Evolutionary conservation across 2,329 filamentous ascomycete genomes (phyloP), one percentile per base, ranked within the genome.

Genomic region (Xylaria sp.): DNA sequence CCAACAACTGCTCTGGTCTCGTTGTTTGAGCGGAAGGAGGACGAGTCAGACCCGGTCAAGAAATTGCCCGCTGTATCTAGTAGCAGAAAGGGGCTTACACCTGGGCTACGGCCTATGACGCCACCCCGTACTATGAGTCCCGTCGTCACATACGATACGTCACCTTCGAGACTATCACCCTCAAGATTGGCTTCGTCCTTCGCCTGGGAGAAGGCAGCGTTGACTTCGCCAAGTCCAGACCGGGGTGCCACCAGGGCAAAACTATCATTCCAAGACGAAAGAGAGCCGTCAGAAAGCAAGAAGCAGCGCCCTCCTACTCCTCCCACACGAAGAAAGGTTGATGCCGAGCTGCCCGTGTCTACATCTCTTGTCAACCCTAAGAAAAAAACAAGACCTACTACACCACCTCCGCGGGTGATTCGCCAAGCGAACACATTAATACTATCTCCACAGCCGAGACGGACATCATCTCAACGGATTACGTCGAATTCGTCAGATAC

Each of bases 1-100:
- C 85, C 91, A 0, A 90, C 91, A 0, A 88, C 84, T 2, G 87
- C 89, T 4, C 82, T 93, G 23, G 90, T 93, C 63, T 87, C 87
- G 48, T 85, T 92, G 81, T 93, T 93, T 73, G 91, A 94, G 79
- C 82, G 85, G 71, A 84, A 81, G 51, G 70, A 66, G 15, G 73
- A 73, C 39, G 65, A 75, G 63, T 71, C 60, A 18, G 74, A 76
- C 48, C 76, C 74, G 18, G 64, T 74, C 23, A 80, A 78, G 74
- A 77, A 76, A 65, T 54, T 34, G 12, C 57, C 64, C 25, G 59
- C 63, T 28, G 34, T 23, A 5, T 52, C 69, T 54, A 79, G 80
- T 3, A 74, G 78, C 75, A 81, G 76, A 75, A 82, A 76, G 64
- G 71, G 68, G 23, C 56, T 74, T 73, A 52, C 73, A 73, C 4